Evolutionary conservation across 257 asterid genomes (phyloP), one percentile per base, ranked within the genome.

Genomic region (Penstemon eatonii): DNA sequence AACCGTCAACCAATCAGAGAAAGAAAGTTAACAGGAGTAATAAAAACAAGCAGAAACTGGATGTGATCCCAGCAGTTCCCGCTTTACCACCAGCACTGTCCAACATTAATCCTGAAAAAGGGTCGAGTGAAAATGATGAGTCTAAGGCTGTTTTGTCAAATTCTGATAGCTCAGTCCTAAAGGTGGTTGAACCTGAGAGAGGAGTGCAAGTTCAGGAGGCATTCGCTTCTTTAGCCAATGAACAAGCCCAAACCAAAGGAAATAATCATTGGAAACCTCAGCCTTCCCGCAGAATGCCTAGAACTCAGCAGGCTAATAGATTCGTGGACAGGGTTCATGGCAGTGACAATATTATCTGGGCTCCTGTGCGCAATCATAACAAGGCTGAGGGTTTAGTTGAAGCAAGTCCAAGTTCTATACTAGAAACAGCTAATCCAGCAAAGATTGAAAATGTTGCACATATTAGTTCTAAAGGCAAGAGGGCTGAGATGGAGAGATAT

Each of bases 401-500:
- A 76, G 70, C 56, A 19, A 76, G 67, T 75, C 84, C 70, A 74
- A 81, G 79, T 67, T 60, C 75, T 50, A 55, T 68, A 2, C 75
- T 74, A 58, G 90, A 81, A 63, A 47, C 82, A 47, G 69, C 65
- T 54, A 61, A 66, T 81, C 64, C 80, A 18, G 41, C 70, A 5
- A 88, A 75, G 83, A 75, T 65, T 65, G 88, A 81, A 56, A 72
- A 73, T 72, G 72, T 56, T 59, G 74, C 68, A 57, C 94, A 80
- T 65, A 83, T 66, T 83, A 91, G 75, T 76, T 64, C 72, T 19
- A 94, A 83, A 77, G 88, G 96, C 69, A 91, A 87, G 93, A 82
- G 96, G 81, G 99, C 99, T 52, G 99, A 94, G 78, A 87, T 91
- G 88, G 98, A 91, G 83, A 89, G 96, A 72, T 94, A 87, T 73